Evolutionary conservation across 371 early-diverging fungal genomes (phyloP).

Genomic region (Gilbertella persicaria): DNA sequence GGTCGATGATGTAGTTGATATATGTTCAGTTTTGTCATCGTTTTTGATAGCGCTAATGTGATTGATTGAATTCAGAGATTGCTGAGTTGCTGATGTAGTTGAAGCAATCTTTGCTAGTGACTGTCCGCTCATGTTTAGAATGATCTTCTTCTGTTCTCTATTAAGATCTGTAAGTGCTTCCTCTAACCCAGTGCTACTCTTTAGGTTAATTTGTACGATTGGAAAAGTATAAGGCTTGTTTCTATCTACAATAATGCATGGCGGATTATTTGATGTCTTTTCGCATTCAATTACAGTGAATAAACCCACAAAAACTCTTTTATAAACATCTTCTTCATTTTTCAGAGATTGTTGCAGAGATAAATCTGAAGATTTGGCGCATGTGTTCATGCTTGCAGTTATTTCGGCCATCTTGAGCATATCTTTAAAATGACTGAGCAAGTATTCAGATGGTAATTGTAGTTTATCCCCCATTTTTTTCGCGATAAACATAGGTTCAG

Average conservation of each 20-base stretch:
- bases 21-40: neutral
- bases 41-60: neutral
- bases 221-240: slow-evolving; percentile 35
- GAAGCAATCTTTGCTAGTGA: slow-evolving; percentile 15
- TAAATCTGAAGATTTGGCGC: neutral
- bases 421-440: slow-evolving; percentile 34
- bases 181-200: slow-evolving; percentile 12
- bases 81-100: no score
- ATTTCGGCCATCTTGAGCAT: slow-evolving; percentile 34
- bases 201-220: slow-evolving; percentile 27
- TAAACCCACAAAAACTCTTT: slow-evolving; percentile 34
- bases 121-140: slow-evolving; percentile 27
- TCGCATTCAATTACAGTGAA: slow-evolving; percentile 35
- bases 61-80: neutral
- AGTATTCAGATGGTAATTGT: slow-evolving; percentile 37
- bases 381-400: slow-evolving; percentile 3
- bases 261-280: slow-evolving; percentile 7
- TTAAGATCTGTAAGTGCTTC: slow-evolving; percentile 11
- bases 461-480: slow-evolving; percentile 41
- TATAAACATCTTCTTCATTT: neutral
- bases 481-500: slow-evolving; percentile 40
- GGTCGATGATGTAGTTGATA: neutral
- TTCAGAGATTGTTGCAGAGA: neutral
- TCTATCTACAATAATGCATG: slow-evolving; percentile 34
- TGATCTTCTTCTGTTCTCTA: slow-evolving; percentile 20